phyloP scores from a whole-genome alignment of 176 grass and related monocot genomes.

The Alopecurus myosuroides region DNA sequence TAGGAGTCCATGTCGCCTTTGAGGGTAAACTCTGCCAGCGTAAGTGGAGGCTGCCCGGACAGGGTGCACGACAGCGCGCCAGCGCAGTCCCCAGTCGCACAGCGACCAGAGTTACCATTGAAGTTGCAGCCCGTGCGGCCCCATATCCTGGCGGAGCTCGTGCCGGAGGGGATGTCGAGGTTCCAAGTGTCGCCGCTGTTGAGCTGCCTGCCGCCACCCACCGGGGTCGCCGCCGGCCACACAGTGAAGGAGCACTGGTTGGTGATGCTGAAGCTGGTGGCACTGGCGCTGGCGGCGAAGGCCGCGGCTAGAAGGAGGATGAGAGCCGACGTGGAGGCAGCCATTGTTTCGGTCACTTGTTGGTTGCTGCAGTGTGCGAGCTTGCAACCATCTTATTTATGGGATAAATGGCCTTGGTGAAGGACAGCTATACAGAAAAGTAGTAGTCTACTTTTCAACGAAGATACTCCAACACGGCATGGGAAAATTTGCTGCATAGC shows the following conservation, averaged over 20 bases:
- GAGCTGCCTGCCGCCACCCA: neutral
- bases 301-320: neutral
- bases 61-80: neutral
- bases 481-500: too few species aligned
- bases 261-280: conserved; percentile 27
- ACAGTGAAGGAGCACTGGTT: conserved; percentile 49
- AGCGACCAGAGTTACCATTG: neutral
- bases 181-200: too few species aligned
- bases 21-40: conserved; percentile 17
- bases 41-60: neutral
- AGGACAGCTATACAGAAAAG: neutral
- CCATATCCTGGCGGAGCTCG: neutral
- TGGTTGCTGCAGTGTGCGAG: neutral
- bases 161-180: too few species aligned
- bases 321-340: neutral
- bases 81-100: neutral
- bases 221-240: conserved; percentile 32
- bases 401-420: neutral
- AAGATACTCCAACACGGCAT: too few species aligned
- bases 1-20: neutral
- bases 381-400: neutral
- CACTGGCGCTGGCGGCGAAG: neutral
- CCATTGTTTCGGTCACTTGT: neutral
- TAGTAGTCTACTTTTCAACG: too few species aligned
- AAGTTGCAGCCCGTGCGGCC: conserved; percentile 17